phyloP scores from a whole-genome alignment of 139 green algal species.

The Chlamydomonas applanata region DNA sequence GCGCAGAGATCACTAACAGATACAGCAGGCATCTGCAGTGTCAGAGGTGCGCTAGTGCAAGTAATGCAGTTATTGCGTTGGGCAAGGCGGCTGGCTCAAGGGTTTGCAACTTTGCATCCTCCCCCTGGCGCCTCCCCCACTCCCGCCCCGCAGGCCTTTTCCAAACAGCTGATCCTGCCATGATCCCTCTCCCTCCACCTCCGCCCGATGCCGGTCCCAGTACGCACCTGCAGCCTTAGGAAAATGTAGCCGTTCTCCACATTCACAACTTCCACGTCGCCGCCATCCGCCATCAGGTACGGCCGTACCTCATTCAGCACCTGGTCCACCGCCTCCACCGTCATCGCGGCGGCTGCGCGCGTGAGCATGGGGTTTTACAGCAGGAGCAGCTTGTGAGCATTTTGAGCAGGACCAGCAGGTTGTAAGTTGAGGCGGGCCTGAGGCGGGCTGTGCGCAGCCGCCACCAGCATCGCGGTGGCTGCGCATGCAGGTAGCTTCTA shows the following conservation, averaged over 20 bases:
- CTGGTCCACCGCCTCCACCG: conserved; percentile 54
- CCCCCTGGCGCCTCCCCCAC: no score
- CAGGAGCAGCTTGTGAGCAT: no score
- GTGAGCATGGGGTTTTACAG: no score
- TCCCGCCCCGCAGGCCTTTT: neutral
- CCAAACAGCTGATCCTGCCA: neutral
- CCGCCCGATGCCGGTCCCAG: neutral
- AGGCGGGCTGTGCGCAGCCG: no score
- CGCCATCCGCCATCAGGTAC: conserved; percentile 93
- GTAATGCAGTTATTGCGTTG: no score
- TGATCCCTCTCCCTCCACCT: no score
- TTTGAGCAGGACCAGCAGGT: no score
- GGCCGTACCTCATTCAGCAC: conserved; percentile 83
- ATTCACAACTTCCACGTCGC: conserved; percentile 86
- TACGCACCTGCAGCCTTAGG: conserved; percentile 63
- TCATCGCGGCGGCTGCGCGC: conserved; percentile 23
- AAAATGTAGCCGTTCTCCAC: conserved; percentile 74
- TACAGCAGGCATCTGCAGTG: no score
- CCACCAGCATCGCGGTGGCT: conserved; percentile 35
- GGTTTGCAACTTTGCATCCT: neutral
- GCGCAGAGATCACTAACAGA: no score
- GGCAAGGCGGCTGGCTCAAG: neutral
- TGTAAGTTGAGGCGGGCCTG: no score
- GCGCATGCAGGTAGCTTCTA: no score
- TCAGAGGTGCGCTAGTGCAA: no score